Conservation (phyloP, 2,329 filamentous ascomycete species). For the Atkinsonella texensis region DNA sequence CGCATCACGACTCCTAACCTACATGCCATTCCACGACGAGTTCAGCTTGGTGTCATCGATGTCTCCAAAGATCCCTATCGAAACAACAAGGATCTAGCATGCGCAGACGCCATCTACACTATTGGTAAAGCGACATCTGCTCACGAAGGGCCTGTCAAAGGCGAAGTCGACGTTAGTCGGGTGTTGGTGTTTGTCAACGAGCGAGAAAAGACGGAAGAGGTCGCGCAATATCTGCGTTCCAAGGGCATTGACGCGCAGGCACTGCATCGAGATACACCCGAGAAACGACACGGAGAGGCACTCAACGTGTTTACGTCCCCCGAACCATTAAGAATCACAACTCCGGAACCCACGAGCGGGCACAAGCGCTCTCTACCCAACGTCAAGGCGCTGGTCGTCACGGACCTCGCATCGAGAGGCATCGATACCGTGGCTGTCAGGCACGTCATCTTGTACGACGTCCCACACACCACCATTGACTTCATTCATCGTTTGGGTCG, state of each 20-base stretch:
- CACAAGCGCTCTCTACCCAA: constrained; percentile 49
- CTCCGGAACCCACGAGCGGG: constrained; percentile 15
- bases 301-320: constrained; percentile 59
- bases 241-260: constrained; percentile 87
- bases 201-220: constrained; percentile 72
- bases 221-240: constrained; percentile 64
- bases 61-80: constrained; percentile 86
- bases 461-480: constrained; percentile 95
- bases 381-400: constrained; percentile 86
- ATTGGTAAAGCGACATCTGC: constrained; percentile 65
- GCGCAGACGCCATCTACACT: constrained; percentile 87
- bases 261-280: constrained; percentile 71
- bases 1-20: constrained; percentile 91
- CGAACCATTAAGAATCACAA: constrained; percentile 26
- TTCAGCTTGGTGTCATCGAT: constrained; percentile 88
- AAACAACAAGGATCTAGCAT: constrained; percentile 86
- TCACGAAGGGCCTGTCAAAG: constrained; percentile 43
- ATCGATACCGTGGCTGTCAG: constrained; percentile 89
- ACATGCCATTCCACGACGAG: constrained; percentile 86
- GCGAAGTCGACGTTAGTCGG: constrained; percentile 58
- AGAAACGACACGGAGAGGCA: constrained; percentile 65
- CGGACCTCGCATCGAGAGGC: constrained; percentile 81
- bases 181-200: constrained; percentile 97
- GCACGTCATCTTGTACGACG: constrained; percentile 89
- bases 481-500: constrained; percentile 94